phyloP scores from a whole-genome alignment of 306 rosid genomes.

The Sicyos edulis region DNA sequence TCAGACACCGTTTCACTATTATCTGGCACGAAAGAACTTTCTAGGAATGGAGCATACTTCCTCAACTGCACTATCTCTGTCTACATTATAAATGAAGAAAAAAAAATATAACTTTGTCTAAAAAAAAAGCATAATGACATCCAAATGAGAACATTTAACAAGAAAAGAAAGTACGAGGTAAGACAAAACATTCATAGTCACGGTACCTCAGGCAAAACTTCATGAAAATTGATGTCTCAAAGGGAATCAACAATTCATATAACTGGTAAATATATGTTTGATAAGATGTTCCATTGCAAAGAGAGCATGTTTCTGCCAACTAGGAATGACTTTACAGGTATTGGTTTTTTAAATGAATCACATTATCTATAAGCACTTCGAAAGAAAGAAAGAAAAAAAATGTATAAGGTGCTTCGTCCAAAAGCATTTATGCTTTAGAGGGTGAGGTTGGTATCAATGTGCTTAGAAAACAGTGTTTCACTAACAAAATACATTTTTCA shows the following conservation, averaged over 20 bases:
- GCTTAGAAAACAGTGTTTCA: not conserved
- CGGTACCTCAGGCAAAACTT: not conserved
- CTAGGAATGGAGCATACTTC: conserved; percentile 73
- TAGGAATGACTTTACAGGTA: not conserved
- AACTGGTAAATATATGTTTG: not conserved
- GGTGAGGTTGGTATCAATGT: not conserved
- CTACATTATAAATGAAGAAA: conserved; percentile 28
- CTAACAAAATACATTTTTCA: not conserved
- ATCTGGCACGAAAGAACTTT: conserved; percentile 46
- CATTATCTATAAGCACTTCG: not conserved
- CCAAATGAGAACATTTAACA: not conserved
- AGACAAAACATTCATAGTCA: not conserved
- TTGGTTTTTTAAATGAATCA: not conserved
- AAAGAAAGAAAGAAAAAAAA: not conserved
- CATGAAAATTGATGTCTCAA: not conserved
- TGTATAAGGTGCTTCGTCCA: not conserved
- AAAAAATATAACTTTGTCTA: not conserved
- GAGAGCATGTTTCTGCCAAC: not conserved
- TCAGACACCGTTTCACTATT: conserved; percentile 36
- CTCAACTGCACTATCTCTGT: conserved; percentile 44
- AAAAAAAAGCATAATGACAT: not conserved
- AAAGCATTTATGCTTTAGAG: not conserved
- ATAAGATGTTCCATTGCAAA: not conserved
- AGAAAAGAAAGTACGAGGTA: not conserved
- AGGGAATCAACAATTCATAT: not conserved